Evolutionary conservation across 441 rosid species (phyloP).

Genomic region (Macaranga tanarius): DNA sequence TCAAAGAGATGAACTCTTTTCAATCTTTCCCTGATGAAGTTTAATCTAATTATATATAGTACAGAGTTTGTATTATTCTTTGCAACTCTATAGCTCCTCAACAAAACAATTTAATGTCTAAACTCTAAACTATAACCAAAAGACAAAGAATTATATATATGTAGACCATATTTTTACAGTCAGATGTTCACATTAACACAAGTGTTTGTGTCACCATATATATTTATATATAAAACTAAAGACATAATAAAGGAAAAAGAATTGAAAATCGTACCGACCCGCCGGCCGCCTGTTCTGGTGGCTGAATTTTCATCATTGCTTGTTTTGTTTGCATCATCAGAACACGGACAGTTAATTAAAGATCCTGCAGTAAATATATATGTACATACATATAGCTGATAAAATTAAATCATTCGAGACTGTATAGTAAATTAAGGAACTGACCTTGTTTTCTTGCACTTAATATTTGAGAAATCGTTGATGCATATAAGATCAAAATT

Average conservation of each 20-base stretch:
- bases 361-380: no score
- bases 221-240: slow-evolving; percentile 1
- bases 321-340: no score
- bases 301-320: background rate
- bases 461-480: no score
- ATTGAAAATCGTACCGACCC: slow-evolving; percentile 13
- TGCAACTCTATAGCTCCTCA: background rate
- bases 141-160: background rate
- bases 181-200: slow-evolving; percentile 7
- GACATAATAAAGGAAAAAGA: background rate
- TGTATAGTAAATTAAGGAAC: background rate
- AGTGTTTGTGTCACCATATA: background rate
- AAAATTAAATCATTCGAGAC: no score
- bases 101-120: background rate
- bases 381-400: no score
- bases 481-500: no score
- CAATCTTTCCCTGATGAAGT: no score
- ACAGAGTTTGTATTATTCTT: slow-evolving; percentile 12
- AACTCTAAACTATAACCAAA: background rate
- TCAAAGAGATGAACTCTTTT: no score
- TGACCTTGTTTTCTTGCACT: background rate
- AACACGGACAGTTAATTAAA: no score
- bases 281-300: background rate
- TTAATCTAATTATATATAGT: no score
- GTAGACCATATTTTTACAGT: slow-evolving; percentile 3